Conservation (phyloP, 441 rosid genomes). For the Jatropha multifida region DNA sequence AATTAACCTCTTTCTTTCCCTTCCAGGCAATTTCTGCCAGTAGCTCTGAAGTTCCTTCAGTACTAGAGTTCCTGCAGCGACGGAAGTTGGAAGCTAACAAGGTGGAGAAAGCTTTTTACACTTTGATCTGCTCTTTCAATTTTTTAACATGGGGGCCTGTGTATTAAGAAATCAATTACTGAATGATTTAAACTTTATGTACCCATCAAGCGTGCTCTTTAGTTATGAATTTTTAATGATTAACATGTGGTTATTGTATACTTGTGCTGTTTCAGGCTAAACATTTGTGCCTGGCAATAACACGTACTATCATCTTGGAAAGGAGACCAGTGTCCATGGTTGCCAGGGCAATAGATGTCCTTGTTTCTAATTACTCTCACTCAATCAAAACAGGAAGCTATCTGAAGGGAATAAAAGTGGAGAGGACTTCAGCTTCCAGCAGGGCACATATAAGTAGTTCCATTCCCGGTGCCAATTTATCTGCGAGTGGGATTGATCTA, state of each 20-base stretch:
- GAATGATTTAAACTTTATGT: neutral
- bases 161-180: neutral
- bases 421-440: slow-evolving; percentile 38
- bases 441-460: slow-evolving; percentile 33
- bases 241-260: slow-evolving; percentile 20
- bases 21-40: slow-evolving; percentile 92
- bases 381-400: slow-evolving; percentile 70
- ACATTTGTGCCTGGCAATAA: slow-evolving; percentile 74
- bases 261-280: slow-evolving; percentile 66
- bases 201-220: neutral
- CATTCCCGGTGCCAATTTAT: slow-evolving; percentile 30
- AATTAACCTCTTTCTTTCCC: slow-evolving; percentile 21
- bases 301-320: slow-evolving; percentile 74
- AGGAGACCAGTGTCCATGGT: slow-evolving; percentile 82
- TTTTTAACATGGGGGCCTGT: neutral
- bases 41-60: slow-evolving; percentile 87
- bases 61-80: slow-evolving; percentile 87
- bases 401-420: slow-evolving; percentile 62
- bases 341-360: slow-evolving; percentile 73
- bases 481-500: slow-evolving; percentile 40
- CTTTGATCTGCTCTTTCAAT: slow-evolving; percentile 9
- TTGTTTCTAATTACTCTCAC: slow-evolving; percentile 68
- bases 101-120: slow-evolving; percentile 42
- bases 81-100: slow-evolving; percentile 88
- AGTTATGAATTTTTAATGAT: neutral